These are phyloP conservation scores for Leonotis leonurus DNA, from an alignment of 257 asterid genomes.

Conservation along the genomic window DNA sequence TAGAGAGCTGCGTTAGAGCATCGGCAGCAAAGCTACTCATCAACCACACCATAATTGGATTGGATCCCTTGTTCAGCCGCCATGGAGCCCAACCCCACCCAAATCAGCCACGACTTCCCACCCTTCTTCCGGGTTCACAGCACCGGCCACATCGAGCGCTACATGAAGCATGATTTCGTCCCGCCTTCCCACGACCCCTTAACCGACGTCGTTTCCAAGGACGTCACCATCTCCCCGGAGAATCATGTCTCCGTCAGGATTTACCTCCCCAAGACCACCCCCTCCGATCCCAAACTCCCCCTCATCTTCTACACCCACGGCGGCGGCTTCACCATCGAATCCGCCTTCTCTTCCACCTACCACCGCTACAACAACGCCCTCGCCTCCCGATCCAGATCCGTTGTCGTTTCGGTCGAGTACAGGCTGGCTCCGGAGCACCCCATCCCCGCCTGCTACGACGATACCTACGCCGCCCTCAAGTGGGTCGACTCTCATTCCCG, in stretches of 20 bases:
- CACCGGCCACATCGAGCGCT: conserved; percentile 46
- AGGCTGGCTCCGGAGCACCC: conserved; percentile 62
- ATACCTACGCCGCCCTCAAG: conserved; percentile 40
- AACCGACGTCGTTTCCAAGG: conserved; percentile 47
- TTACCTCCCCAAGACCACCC: conserved; percentile 42
- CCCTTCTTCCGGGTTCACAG: conserved; percentile 38
- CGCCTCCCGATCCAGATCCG: conserved; percentile 37
- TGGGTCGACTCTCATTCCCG: conserved; percentile 44
- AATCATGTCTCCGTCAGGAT: conserved; percentile 38
- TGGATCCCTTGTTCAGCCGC: not conserved
- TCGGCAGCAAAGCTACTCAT: too few relatives aligned
- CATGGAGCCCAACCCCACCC: conserved; percentile 18
- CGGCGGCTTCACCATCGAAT: conserved; percentile 52
- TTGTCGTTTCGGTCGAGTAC: conserved; percentile 64
- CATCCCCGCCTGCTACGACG: conserved; percentile 67
- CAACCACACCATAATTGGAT: too few relatives aligned
- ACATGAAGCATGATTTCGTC: not conserved
- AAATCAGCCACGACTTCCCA: conserved; percentile 32
- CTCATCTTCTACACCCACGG: conserved; percentile 74
- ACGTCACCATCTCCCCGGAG: conserved; percentile 41
- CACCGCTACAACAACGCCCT: conserved; percentile 35
- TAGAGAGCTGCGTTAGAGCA: too few relatives aligned
- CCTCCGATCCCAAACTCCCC: conserved; percentile 34
- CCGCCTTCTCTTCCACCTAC: conserved; percentile 52
- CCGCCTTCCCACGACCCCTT: conserved; percentile 46